A percentile compares a stretch with the other conserved stretches of the same genome.
These are phyloP conservation scores for Phialemoniopsis sp. DNA, from an alignment of 2,329 filamentous ascomycete species.

Conservation along the genomic window DNA sequence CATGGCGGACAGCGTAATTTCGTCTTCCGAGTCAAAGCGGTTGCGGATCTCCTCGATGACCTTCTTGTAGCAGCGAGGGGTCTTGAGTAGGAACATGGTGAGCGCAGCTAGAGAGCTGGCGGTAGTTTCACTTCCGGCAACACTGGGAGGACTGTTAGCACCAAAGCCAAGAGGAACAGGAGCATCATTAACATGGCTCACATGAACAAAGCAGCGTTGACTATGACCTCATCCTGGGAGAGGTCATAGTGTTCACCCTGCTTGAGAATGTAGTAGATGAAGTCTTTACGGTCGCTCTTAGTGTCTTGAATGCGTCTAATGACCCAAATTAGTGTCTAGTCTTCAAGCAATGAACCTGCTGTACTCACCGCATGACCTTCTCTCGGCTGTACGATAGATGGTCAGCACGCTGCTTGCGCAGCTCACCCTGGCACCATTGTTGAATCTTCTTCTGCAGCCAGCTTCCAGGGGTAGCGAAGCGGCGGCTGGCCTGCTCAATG, in stretches of 20 bases:
- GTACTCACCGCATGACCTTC: conserved; percentile 7
- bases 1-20: conserved; percentile 17
- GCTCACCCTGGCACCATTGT: conserved; percentile 3
- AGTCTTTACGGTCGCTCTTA: conserved; percentile 9
- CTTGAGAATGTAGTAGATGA: conserved; percentile 11
- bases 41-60: conserved; percentile 20
- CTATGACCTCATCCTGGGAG: conserved; percentile 9
- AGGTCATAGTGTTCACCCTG: conserved; percentile 10
- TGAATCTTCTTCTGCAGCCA: conserved; percentile 7
- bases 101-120: conserved; percentile 30
- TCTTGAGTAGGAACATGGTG: conserved; percentile 22
- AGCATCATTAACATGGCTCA: background rate
- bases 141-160: conserved; percentile 8
- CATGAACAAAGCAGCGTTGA: conserved; percentile 20
- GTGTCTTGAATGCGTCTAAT: conserved; percentile 4
- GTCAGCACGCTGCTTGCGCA: conserved; percentile 4
- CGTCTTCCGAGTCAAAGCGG: conserved; percentile 15
- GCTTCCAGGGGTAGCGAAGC: conserved; percentile 5
- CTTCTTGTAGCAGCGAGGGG: conserved; percentile 13
- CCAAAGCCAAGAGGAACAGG: no score
- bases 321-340: no score
- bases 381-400: conserved; percentile 6
- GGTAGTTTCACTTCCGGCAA: conserved; percentile 44
- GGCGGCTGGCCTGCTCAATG: conserved; percentile 5
- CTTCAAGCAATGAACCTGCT: no score